A percentile compares a stretch with the other conserved stretches of the same genome.
Evolutionary conservation across 2,329 filamentous ascomycete genomes (phyloP).

Genomic region (Endoconidiophora polonica): DNA sequence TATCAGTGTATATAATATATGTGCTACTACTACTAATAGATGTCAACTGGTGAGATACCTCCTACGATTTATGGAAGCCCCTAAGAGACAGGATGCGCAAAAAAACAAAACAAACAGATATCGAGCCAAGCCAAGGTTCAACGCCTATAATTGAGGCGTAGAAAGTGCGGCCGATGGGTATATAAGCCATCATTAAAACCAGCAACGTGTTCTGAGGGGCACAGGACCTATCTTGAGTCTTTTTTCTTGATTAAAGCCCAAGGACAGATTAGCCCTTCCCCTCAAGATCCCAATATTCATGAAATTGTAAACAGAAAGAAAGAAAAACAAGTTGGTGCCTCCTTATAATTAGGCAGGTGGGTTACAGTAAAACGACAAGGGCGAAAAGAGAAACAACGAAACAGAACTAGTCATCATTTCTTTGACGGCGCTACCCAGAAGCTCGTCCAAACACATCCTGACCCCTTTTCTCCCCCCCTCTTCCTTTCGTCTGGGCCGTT

Average conservation of each 20-base stretch:
- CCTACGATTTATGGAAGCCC: too few relatives aligned
- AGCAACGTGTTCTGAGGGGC: neutral
- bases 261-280: neutral
- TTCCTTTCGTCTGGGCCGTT: too few relatives aligned
- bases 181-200: constrained; percentile 3
- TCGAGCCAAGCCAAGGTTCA: neutral
- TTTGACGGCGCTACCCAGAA: too few relatives aligned
- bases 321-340: too few relatives aligned
- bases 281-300: neutral
- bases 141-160: neutral
- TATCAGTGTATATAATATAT: too few relatives aligned
- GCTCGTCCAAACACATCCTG: too few relatives aligned
- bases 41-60: too few relatives aligned
- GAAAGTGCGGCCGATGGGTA: constrained; percentile 3
- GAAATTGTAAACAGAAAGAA: neutral
- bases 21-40: too few relatives aligned
- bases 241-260: neutral
- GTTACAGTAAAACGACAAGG: neutral
- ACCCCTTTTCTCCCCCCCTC: too few relatives aligned
- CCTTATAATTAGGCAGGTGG: neutral
- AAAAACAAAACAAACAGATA: neutral
- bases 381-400: neutral
- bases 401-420: too few relatives aligned
- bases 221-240: neutral
- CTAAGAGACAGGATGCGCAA: too few relatives aligned